phyloP scores from a whole-genome alignment of 352 stramenopile genomes.

The Blastocystis sp. region DNA sequence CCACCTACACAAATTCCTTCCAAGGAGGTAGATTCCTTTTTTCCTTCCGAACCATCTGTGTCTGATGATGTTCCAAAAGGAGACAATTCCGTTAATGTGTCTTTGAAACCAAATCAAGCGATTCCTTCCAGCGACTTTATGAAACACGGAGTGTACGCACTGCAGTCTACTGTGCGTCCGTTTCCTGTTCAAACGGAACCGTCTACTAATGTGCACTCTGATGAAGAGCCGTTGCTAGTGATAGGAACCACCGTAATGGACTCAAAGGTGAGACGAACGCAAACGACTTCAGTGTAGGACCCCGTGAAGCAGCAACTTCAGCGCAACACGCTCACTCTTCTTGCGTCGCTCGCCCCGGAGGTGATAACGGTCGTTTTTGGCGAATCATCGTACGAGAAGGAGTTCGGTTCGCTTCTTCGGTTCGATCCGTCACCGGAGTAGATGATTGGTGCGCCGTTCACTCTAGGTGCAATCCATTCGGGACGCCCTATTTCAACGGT shows the following conservation, averaged over 20 bases:
- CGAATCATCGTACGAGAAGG: not conserved
- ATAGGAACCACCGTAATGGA: constrained; percentile 25
- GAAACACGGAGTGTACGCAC: too few species aligned
- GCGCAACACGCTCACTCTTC: not conserved
- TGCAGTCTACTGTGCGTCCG: too few species aligned
- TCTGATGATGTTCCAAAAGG: too few species aligned
- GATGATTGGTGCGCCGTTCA: not conserved
- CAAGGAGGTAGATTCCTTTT: too few species aligned
- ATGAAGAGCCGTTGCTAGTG: not conserved
- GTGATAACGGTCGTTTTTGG: constrained; percentile 9
- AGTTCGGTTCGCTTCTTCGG: not conserved
- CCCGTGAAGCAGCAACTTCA: not conserved
- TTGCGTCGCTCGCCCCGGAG: not conserved
- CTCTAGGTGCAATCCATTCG: constrained; percentile 28
- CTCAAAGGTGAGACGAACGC: not conserved
- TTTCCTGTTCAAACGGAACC: not conserved
- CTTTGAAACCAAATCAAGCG: too few species aligned
- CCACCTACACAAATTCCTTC: too few species aligned
- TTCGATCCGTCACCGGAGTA: not conserved
- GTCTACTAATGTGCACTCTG: not conserved
- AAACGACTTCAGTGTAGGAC: not conserved
- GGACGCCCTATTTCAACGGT: constrained; percentile 8
- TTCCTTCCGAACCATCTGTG: too few species aligned
- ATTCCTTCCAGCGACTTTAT: too few species aligned
- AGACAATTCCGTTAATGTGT: too few species aligned